Conservation (phyloP, 345 rosid species). For the Eutrema japonicum region DNA sequence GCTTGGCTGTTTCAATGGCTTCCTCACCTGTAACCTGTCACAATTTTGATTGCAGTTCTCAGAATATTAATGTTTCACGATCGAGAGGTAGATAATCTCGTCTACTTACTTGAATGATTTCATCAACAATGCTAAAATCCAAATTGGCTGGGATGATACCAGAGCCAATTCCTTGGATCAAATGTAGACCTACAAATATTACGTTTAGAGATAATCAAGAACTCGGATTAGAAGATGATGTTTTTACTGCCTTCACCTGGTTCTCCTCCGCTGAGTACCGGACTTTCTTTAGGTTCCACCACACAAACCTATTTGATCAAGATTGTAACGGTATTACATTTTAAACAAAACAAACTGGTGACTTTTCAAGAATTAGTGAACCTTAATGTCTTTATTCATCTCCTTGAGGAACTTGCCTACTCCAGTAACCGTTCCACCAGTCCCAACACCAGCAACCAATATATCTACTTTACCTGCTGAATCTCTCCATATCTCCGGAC, state of each 20-base stretch:
- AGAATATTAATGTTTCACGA: background rate
- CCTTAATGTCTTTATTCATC: conserved; percentile 64
- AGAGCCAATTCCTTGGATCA: conserved; percentile 77
- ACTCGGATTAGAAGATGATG: background rate
- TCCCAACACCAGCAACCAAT: conserved; percentile 61
- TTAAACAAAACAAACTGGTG: too few species aligned
- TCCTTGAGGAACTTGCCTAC: conserved; percentile 71
- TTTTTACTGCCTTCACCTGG: conserved; percentile 31
- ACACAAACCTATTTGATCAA: conserved; percentile 35
- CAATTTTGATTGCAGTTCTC: background rate
- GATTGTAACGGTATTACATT: background rate
- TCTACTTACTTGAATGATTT: conserved; percentile 71
- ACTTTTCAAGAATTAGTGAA: conserved; percentile 15
- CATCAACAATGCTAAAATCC: conserved; percentile 66
- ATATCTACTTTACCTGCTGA: conserved; percentile 60
- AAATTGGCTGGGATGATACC: conserved; percentile 80
- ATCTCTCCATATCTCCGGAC: conserved; percentile 73
- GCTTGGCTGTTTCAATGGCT: conserved; percentile 58
- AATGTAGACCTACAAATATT: conserved; percentile 49
- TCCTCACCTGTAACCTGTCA: conserved; percentile 54
- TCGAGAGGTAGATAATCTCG: background rate
- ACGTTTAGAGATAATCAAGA: background rate
- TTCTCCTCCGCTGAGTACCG: conserved; percentile 45
- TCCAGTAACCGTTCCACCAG: conserved; percentile 70
- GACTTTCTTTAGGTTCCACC: conserved; percentile 44